phyloP scores from a whole-genome alignment of 2,329 filamentous ascomycete species.

The Balansia obtecta region DNA sequence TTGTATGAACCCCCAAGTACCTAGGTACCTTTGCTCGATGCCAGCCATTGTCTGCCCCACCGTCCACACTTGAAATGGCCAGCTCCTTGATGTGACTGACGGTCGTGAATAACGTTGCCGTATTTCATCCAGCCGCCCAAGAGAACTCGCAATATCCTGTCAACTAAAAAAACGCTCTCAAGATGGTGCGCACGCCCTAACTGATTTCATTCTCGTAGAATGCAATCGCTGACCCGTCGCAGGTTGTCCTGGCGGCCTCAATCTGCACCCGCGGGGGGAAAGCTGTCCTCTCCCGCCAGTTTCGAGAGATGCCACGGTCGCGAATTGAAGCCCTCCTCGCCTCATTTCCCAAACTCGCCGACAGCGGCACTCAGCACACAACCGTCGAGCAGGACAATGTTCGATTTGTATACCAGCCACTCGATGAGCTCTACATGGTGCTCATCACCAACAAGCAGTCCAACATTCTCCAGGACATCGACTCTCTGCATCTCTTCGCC shows the following conservation, averaged over 20 bases:
- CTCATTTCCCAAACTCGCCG: conserved; percentile 93
- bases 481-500: conserved; percentile 93
- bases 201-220: background rate
- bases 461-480: conserved; percentile 98
- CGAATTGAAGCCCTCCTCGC: conserved; percentile 93
- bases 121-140: background rate
- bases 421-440: conserved; percentile 99
- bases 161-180: conserved; percentile 15
- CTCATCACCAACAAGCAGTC: conserved; percentile 99
- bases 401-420: conserved; percentile 96
- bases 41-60: background rate
- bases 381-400: conserved; percentile 99
- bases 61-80: conserved; percentile 1
- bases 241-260: conserved; percentile 97
- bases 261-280: conserved; percentile 98
- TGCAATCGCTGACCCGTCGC: conserved; percentile 7
- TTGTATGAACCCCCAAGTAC: too few species aligned
- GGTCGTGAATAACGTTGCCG: background rate
- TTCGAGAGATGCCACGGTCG: conserved; percentile 93
- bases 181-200: conserved; percentile 24
- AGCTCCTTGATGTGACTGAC: background rate
- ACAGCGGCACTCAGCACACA: conserved; percentile 92
- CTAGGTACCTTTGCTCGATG: too few species aligned
- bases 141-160: background rate
- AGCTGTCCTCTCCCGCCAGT: conserved; percentile 93